These are phyloP conservation scores for Exidia glandulosa DNA, from an alignment of 768 basidiomycete species.

Conservation along the genomic window DNA sequence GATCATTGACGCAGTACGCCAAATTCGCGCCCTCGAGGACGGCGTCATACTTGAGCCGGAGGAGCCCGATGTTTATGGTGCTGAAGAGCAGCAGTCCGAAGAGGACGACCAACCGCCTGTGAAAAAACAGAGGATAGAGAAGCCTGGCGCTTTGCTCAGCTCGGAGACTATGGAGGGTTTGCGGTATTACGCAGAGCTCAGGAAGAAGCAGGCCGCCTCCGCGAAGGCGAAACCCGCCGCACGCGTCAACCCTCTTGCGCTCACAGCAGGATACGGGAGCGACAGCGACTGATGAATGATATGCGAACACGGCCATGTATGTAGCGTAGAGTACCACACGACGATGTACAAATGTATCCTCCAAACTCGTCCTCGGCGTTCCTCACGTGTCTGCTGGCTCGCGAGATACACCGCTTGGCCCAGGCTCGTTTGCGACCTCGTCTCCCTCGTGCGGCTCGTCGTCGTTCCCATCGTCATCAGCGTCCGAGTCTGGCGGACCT, in stretches of 20 bases:
- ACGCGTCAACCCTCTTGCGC: not conserved
- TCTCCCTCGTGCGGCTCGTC: too few species aligned
- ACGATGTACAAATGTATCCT: not conserved
- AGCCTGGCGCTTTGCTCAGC: slow-evolving; percentile 54
- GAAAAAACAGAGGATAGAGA: slow-evolving; percentile 24
- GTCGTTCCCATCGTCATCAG: not conserved
- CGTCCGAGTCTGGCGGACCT: not conserved
- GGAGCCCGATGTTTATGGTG: slow-evolving; percentile 8
- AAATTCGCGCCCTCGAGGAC: slow-evolving; percentile 82
- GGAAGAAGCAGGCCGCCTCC: slow-evolving; percentile 46
- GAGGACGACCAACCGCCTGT: slow-evolving; percentile 14
- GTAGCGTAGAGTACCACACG: not conserved
- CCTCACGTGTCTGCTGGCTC: not conserved
- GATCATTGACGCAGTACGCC: slow-evolving; percentile 79
- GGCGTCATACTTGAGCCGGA: slow-evolving; percentile 32
- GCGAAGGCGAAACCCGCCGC: slow-evolving; percentile 3
- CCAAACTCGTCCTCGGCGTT: not conserved
- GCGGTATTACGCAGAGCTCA: slow-evolving; percentile 83
- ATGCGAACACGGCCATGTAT: too few species aligned
- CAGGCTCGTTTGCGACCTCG: not conserved
- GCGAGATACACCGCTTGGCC: not conserved
- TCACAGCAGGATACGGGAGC: not conserved
- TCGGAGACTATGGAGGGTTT: slow-evolving; percentile 82
- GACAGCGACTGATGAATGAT: not conserved
- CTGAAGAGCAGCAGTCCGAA: slow-evolving; percentile 29